Conservation (phyloP, 2,329 filamentous ascomycete species). For the Penicillium sp. region DNA sequence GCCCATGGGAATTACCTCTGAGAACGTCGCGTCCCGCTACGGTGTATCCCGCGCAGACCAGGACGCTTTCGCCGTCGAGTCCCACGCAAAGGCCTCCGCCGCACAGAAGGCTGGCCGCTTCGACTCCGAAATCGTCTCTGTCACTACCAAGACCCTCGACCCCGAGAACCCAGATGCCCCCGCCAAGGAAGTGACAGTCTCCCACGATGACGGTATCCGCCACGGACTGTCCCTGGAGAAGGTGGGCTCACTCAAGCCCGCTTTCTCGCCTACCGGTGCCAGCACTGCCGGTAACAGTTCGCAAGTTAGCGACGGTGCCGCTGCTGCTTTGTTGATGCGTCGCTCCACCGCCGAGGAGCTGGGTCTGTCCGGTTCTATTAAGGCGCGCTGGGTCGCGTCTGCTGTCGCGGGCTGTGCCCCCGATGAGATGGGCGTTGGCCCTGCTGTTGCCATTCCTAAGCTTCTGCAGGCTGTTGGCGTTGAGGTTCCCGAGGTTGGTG, state of each 20-base stretch:
- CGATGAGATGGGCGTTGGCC: slow-evolving; percentile 92
- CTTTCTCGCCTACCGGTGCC: slow-evolving; percentile 70
- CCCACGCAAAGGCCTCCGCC: slow-evolving; percentile 68
- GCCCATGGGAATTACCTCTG: slow-evolving; percentile 87
- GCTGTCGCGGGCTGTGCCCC: slow-evolving; percentile 75
- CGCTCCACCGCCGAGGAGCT: slow-evolving; percentile 73
- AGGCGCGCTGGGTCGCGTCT: slow-evolving; percentile 79
- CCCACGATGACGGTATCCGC: slow-evolving; percentile 79
- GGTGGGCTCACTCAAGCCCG: slow-evolving; percentile 77
- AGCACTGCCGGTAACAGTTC: slow-evolving; percentile 83
- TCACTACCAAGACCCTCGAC: slow-evolving; percentile 67
- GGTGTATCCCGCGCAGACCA: slow-evolving; percentile 71
- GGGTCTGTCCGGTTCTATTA: slow-evolving; percentile 66
- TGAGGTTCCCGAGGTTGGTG: slow-evolving; percentile 64
- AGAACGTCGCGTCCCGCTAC: slow-evolving; percentile 82
- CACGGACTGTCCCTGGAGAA: slow-evolving; percentile 65
- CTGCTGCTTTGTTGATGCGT: slow-evolving; percentile 79
- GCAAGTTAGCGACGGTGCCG: slow-evolving; percentile 86
- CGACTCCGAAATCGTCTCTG: slow-evolving; percentile 74
- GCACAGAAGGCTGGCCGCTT: slow-evolving; percentile 71
- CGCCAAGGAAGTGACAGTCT: slow-evolving; percentile 63
- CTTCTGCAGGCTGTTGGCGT: slow-evolving; percentile 70
- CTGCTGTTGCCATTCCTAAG: slow-evolving; percentile 80
- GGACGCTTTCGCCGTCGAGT: slow-evolving; percentile 75
- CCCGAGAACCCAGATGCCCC: slow-evolving; percentile 60